These are phyloP conservation scores for Penicillium goetzii DNA, from an alignment of 495 filamentous ascomycete species.

Conservation along the genomic window DNA sequence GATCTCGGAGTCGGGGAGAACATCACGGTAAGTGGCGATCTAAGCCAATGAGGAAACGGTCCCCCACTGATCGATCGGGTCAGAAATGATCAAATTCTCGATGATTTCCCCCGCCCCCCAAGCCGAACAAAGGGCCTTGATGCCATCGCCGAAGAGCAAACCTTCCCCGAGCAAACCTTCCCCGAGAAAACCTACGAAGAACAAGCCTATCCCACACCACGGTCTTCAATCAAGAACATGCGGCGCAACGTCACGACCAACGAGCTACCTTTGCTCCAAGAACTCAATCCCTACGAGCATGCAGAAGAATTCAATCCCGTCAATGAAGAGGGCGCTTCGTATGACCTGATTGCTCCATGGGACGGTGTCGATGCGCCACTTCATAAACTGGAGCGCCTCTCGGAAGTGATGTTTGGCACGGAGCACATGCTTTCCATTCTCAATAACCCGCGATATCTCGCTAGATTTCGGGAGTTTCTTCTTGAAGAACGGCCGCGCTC, in stretches of 20 bases:
- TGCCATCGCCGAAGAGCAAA: constrained; percentile 26
- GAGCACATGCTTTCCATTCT: constrained; percentile 64
- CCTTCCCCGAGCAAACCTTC: not conserved
- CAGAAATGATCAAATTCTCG: constrained; percentile 30
- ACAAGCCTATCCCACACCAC: constrained; percentile 25
- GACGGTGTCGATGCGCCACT: constrained; percentile 34
- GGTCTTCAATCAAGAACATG: constrained; percentile 31
- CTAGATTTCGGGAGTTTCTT: constrained; percentile 65
- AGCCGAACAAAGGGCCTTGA: constrained; percentile 22
- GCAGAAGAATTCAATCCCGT: constrained; percentile 35
- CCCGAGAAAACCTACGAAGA: not conserved
- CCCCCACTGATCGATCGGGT: constrained; percentile 1
- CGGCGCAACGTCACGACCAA: constrained; percentile 28
- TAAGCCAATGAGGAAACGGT: not conserved
- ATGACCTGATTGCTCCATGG: constrained; percentile 37
- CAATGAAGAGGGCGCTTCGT: constrained; percentile 35
- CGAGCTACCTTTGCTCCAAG: constrained; percentile 33
- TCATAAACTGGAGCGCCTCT: constrained; percentile 58
- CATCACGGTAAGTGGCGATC: constrained; percentile 24
- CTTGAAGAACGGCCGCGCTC: constrained; percentile 73
- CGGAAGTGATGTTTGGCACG: constrained; percentile 65
- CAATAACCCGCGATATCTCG: constrained; percentile 68
- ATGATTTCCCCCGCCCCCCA: constrained; percentile 32
- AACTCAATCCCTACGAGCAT: constrained; percentile 31
- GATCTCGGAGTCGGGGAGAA: constrained; percentile 28